Conservation (phyloP, 163 green algal genomes). For the Chloromonas sp. region DNA sequence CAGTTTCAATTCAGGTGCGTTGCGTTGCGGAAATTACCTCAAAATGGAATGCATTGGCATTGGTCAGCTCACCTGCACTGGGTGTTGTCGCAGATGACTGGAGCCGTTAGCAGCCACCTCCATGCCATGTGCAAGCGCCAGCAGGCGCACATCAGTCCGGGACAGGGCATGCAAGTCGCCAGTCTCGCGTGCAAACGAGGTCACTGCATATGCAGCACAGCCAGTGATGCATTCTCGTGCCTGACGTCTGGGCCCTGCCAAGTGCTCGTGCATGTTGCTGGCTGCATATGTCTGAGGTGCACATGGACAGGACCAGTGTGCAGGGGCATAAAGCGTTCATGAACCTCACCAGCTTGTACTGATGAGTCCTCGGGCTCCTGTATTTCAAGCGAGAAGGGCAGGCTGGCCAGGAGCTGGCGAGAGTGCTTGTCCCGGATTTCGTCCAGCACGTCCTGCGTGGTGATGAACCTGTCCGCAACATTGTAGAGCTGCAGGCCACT, state of each 20-base stretch:
- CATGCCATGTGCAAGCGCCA: slow-evolving; percentile 77
- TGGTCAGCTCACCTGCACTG: slow-evolving; percentile 28
- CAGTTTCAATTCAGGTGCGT: too few relatives aligned
- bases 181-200: slow-evolving; percentile 73
- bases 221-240: too few relatives aligned
- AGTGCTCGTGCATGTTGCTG: too few relatives aligned
- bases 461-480: slow-evolving; percentile 62
- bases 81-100: slow-evolving; percentile 48
- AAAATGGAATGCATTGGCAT: neutral
- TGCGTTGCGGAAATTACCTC: too few relatives aligned
- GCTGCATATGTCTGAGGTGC: too few relatives aligned
- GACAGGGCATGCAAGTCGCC: slow-evolving; percentile 85
- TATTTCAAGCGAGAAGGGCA: slow-evolving; percentile 66
- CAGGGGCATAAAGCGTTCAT: too few relatives aligned
- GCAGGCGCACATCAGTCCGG: slow-evolving; percentile 67
- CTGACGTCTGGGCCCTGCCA: too few relatives aligned
- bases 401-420: slow-evolving; percentile 50
- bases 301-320: too few relatives aligned
- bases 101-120: slow-evolving; percentile 64
- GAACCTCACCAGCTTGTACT: too few relatives aligned
- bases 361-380: slow-evolving; percentile 73
- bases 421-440: slow-evolving; percentile 83
- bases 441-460: slow-evolving; percentile 75
- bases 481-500: slow-evolving; percentile 55
- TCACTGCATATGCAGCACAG: slow-evolving; percentile 50